These are phyloP conservation scores for Drosera capensis DNA, from an alignment of 148 eudicot genomes.

Conservation along the genomic window DNA sequence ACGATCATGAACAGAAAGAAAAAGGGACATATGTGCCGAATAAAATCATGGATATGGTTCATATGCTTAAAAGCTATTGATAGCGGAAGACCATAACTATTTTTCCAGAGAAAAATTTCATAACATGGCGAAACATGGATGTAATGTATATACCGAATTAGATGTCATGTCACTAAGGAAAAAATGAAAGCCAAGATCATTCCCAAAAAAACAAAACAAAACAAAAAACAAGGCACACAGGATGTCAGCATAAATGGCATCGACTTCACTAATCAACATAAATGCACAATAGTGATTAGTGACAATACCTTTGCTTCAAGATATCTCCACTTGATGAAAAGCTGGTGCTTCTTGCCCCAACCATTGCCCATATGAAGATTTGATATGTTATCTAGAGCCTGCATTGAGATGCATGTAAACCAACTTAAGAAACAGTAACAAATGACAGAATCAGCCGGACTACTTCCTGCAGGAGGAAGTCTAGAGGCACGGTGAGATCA, in stretches of 20 bases:
- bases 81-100: no score
- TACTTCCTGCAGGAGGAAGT: no score
- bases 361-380: conserved; percentile 84
- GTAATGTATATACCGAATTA: no score
- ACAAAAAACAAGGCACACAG: background rate
- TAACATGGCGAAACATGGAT: no score
- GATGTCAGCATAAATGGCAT: background rate
- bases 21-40: background rate
- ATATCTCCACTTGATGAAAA: conserved; percentile 77
- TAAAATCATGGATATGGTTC: background rate
- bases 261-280: no score
- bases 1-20: conserved; percentile 1
- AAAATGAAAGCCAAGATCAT: no score
- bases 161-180: no score
- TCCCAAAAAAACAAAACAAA: no score
- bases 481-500: no score
- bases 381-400: conserved; percentile 96
- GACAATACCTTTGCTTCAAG: conserved; percentile 85
- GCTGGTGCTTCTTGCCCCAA: conserved; percentile 92
- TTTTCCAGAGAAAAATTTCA: no score
- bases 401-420: conserved; percentile 5
- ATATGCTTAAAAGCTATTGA: no score
- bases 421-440: background rate
- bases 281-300: no score
- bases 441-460: conserved; percentile 2